Evolutionary conservation across 1,284 basidiomycete genomes (phyloP), one percentile per base, ranked within the genome.

Genomic region (Rhodofomes roseus): DNA sequence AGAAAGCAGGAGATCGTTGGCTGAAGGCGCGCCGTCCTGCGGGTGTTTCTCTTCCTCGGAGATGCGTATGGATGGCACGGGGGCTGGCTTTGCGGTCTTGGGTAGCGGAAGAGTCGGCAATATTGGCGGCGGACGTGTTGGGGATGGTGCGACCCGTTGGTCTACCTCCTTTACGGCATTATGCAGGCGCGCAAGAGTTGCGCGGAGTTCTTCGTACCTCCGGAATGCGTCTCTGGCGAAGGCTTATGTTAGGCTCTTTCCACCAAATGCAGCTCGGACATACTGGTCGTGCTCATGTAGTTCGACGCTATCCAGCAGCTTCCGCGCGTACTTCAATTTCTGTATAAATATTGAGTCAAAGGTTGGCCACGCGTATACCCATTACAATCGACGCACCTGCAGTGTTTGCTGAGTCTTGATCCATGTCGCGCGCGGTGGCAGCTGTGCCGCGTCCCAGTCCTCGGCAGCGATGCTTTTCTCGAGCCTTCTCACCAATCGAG

Each of bases 281-380:
- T 58, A 86, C 84, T 77, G 71, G 31, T 76, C 71, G 37, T 79
- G 70, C 43, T 78, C 79, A 60, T 81, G 75, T 22, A 77, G 63
- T 65, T 86, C 81, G 7, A 88, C 79, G 59, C 81, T 84, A 65
- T 77, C 79, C 50, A 90, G 66, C 40, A 91, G 71, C 62, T 79
- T 77, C 54, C 79, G 74, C 0, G 87, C 87, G 67, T 83, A 81
- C 64, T 83, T 83, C 9, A 90, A 74, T 75, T 82, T 85, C 89
- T 92, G 62, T n/a, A 57, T 22, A 1, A 36, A 40, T 41, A n/a
- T 4, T 58, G 37, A 53, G 6, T 34, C 31, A n/a, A 6, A 5
- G 20, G 12, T 3, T 18, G 4, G 4, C n/a, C 31, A 20, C 20
- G 18, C 12, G 23, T 6, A n/a, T 12, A 11, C 31, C 7, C 11